Evolutionary conservation across 1,284 basidiomycete genomes (phyloP), one percentile per base, ranked within the genome.

Genomic region (Heterobasidion annosum): DNA sequence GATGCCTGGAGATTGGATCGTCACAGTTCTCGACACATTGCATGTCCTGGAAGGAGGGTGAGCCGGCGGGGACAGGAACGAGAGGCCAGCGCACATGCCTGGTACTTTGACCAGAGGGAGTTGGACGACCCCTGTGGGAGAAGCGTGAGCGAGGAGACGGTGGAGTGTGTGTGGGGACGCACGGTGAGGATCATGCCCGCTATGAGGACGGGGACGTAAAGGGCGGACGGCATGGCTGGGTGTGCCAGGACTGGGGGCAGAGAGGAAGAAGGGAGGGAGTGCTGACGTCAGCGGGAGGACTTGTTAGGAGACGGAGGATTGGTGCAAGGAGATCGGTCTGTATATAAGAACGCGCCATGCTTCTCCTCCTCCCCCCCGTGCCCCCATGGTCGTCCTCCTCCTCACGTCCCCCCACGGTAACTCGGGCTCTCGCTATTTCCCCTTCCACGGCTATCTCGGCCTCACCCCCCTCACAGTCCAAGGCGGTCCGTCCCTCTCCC

Each of bases 11-110:
- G 67, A 82, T 68, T 51, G 75, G 73, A 64, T 86, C 80, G 56
- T 70, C 64, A 67, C 92, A 96, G 69, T 93, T 88, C 77, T 93
- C 92, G 53, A 95, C 93, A 65, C 93, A 96, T 83, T 94, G 90
- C 88, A 92, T 93, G 67, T 95, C 93, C 85, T 92, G 62, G 16
- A 45, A 48, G 55, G 35, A 59, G 55, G 55, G 56, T 48, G 33
- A 55, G 53, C 47, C 47, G 54, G 57, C 16, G 54, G 58, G 52
- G 34, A 61, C 57, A 56, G 32, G 51, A 34, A 49, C 34, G 56
- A 54, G n/a, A 53, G 46, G 34, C 16, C 34, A 44, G 19, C 18
- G 50, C 48, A 67, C 74, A 62, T 59, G 73, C 85, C 84, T 89
- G 87, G 78, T 78, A 90, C 68, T 91, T 91, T 67, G 75, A 78